Evolutionary conservation across 2,329 filamentous ascomycete species (phyloP), one percentile per base, ranked within the genome.

Genomic region (Xylariaceae sp.): DNA sequence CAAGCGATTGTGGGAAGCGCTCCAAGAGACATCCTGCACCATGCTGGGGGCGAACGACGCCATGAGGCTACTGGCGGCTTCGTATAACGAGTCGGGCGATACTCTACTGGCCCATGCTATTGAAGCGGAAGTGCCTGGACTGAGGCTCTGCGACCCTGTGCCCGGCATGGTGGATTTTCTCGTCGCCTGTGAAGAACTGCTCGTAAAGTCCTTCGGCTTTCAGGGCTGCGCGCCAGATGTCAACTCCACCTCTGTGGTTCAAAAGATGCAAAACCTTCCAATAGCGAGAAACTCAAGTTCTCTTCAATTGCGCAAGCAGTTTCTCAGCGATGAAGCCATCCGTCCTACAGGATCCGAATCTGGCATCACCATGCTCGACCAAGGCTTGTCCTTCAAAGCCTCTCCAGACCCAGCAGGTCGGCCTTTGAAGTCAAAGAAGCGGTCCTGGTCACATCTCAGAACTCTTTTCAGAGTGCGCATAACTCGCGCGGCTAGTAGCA

Each of bases 371-470:
- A n/a, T 3, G 31, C 29, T n/a, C n/a, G 42, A 36, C n/a, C 34
- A 45, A 9, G 16, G 14, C 9, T 8, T 34, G 15, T 37, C 36
- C 13, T 24, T 13, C 9, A 21, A 36, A 7, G 24, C 27, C 18
- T 17, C 11, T 8, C 8, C 19, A 11, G 32, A 36, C 21, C 31
- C 31, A 3, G 13, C 18, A 15, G 31, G 33, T n/a, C 19, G n/a
- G 11, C 14, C 33, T 23, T 34, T 31, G 5, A 47, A 42, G 28
- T 21, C 13, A 18, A 47, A 41, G 32, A 44, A 42, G 29, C 36
- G 42, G 16, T 47, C 41, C 15, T 47, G 45, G 45, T 45, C 42
- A 23, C 41, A 45, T 21, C 24, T 47, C 9, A 38, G 45, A 34
- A 31, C 33, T 18, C 18, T 42, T 4, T 37, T 45, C n/a, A 37